Evolutionary conservation across 371 early-diverging fungal genomes (phyloP).

Genomic region (Amoeboaphelidium occidentale): DNA sequence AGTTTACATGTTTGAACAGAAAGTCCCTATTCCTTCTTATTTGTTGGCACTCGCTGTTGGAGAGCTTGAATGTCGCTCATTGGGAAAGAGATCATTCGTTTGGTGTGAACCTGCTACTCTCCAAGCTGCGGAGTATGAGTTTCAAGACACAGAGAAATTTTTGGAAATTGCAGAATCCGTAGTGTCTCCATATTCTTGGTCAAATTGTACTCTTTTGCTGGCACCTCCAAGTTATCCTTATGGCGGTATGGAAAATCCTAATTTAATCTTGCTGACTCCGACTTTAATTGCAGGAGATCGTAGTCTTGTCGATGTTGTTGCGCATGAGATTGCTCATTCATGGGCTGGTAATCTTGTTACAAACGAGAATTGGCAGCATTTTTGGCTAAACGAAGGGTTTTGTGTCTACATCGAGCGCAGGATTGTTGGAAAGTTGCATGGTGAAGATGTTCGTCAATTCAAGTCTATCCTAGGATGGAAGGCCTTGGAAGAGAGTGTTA

Average conservation of each 20-base stretch:
- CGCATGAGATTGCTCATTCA: constrained; percentile 90
- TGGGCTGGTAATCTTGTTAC: constrained; percentile 95
- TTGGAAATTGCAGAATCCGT: constrained; percentile 33
- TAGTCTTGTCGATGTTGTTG: constrained; percentile 83
- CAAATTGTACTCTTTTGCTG: constrained; percentile 19
- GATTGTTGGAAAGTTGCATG: constrained; percentile 54
- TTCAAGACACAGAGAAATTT: constrained; percentile 69
- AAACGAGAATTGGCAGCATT: constrained; percentile 60
- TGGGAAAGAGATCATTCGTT: constrained; percentile 76
- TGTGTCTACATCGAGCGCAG: constrained; percentile 85
- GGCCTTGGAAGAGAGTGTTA: constrained; percentile 46
- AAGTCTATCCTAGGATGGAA: constrained; percentile 61
- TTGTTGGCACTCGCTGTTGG: constrained; percentile 84
- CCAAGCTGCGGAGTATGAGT: constrained; percentile 78
- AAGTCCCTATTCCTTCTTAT: constrained; percentile 58
- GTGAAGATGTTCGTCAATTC: constrained; percentile 59
- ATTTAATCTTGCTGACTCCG: constrained; percentile 27
- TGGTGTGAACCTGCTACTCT: constrained; percentile 84
- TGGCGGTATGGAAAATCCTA: constrained; percentile 95
- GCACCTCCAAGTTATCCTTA: constrained; percentile 43
- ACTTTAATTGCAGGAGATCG: constrained; percentile 64
- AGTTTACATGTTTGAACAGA: constrained; percentile 15
- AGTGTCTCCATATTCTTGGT: constrained; percentile 3
- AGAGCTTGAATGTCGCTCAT: constrained; percentile 40
- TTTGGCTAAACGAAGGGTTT: constrained; percentile 89